Evolutionary conservation across 2,329 filamentous ascomycete genomes (phyloP), one percentile per base, ranked within the genome.

Genomic region (Pestalotiopsis sp.): DNA sequence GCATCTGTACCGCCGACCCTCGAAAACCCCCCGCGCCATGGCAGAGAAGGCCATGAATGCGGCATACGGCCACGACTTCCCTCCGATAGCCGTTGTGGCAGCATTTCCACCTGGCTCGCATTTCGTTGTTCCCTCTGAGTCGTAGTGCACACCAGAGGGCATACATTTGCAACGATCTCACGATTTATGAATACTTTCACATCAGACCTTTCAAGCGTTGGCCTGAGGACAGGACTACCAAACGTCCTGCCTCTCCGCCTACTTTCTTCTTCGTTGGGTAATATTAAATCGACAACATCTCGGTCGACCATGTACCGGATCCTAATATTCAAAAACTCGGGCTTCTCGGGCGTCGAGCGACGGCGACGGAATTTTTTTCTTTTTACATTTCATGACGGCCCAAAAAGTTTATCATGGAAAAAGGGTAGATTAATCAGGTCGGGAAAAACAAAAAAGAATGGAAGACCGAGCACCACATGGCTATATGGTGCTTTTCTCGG

Each of bases 11-110:
- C 52, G 39, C 20, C 65, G 65, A 31, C 63, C 63, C 27, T 17
- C 20, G n/a, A 67, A 67, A n/a, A 31, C 27, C 17, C 27, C 27
- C 41, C 65, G 65, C 9, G 31, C 52, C n/a, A 68, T 70, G 7
- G 71, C 73, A 9, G 75, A 77, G 66, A 77, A 77, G 58, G 71
- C 71, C 13, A 13, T 69, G n/a, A 66, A 73, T 27, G 39, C 66
- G 31, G 67, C 72, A 23, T 69, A 70, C 31, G 71, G 72, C 20
- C 71, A 68, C 67, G 74, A 72, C 20, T 56, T 70, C 25, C 66
- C 71, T 45, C 59, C 74, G 25, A 73, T 76, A 41, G 31, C 73
- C 17, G 52, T 72, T 49, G 71, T 74, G 25, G 69, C 73, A 45
- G 67, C 71, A 57, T 72, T 71, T 49, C 67, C 56, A 58, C 56